Evolutionary conservation across 1,139 yeast species (phyloP).

Genomic region (Hansenula sp.): DNA sequence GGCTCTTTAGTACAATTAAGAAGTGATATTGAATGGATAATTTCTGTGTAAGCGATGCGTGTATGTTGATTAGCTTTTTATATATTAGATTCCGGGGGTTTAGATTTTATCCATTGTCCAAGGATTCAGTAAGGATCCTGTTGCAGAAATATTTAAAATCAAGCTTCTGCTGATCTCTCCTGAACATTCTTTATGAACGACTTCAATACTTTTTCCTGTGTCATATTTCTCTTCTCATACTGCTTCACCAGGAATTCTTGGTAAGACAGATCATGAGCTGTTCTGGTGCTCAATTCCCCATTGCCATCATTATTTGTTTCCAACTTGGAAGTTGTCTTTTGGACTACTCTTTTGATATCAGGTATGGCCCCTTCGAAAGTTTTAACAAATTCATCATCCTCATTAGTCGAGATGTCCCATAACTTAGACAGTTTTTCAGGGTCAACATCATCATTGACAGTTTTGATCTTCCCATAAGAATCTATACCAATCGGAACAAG

Average conservation of each 20-base stretch:
- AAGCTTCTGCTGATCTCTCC: too few species aligned
- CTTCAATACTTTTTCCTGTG: background rate
- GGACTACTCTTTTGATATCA: background rate
- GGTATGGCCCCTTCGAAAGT: slow-evolving; percentile 12
- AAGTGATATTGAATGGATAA: too few species aligned
- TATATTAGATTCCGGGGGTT: too few species aligned
- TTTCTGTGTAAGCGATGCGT: too few species aligned
- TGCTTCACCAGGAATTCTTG: slow-evolving; percentile 10
- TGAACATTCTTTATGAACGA: background rate
- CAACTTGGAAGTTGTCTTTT: too few species aligned
- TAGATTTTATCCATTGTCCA: too few species aligned
- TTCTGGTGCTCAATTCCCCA: background rate
- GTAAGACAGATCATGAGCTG: background rate
- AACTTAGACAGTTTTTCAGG: slow-evolving; percentile 14
- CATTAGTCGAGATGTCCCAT: slow-evolving; percentile 5
- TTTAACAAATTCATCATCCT: slow-evolving; percentile 5
- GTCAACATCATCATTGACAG: slow-evolving; percentile 33
- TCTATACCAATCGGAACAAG: slow-evolving; percentile 51
- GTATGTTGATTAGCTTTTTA: too few species aligned
- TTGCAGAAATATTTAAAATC: too few species aligned
- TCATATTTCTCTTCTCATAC: slow-evolving; percentile 5
- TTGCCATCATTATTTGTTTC: background rate
- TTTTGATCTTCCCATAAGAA: slow-evolving; percentile 43
- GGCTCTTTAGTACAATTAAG: background rate
- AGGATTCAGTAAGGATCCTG: too few species aligned